A percentile compares a stretch with the other conserved stretches of the same genome.
These are phyloP conservation scores for Tricladium varicosporioides DNA, from an alignment of 2,329 filamentous ascomycete genomes.

Conservation along the genomic window DNA sequence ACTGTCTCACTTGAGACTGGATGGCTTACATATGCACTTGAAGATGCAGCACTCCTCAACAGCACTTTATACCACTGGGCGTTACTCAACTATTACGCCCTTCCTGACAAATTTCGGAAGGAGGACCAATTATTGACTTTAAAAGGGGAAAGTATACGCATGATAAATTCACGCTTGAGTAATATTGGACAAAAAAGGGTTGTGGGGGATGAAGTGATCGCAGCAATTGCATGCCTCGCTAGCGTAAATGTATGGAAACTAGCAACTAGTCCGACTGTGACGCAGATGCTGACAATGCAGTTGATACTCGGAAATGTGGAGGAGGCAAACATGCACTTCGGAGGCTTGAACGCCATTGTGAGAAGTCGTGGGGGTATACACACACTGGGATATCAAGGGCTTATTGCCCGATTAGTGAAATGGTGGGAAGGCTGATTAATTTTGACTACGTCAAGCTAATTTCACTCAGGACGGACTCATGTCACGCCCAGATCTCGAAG, in stretches of 20 bases:
- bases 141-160: background rate
- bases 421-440: background rate
- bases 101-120: background rate
- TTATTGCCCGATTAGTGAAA: constrained; percentile 3
- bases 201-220: constrained; percentile 1
- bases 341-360: constrained; percentile 4
- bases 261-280: background rate
- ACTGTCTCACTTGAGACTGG: constrained; percentile 4
- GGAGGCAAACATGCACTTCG: constrained; percentile 3
- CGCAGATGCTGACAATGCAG: background rate
- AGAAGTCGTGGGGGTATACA: background rate
- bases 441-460: background rate
- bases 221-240: constrained; percentile 3
- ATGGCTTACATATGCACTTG: constrained; percentile 5
- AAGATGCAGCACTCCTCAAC: background rate
- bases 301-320: constrained; percentile 3
- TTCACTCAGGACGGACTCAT: background rate
- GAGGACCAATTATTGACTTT: background rate
- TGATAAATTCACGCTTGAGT: background rate
- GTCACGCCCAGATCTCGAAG: constrained; percentile 3
- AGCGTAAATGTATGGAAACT: constrained; percentile 5
- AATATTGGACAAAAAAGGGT: background rate
- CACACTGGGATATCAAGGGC: background rate
- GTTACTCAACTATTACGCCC: background rate
- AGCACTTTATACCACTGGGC: constrained; percentile 7